Conservation (phyloP, 2,329 filamentous ascomycete genomes). For the Exophiala sideris region DNA sequence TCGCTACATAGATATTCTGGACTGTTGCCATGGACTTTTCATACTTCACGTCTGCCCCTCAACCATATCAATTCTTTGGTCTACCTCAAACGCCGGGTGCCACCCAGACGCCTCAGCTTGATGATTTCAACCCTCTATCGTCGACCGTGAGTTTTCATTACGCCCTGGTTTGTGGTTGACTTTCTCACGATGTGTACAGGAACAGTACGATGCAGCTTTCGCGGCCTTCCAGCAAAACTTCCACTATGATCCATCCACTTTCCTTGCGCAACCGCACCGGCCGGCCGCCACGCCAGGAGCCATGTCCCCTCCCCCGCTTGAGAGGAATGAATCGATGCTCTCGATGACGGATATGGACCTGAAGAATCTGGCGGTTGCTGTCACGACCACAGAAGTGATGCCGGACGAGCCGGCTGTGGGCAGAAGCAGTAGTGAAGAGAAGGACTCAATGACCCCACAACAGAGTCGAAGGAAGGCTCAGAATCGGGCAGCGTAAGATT, state of each 20-base stretch:
- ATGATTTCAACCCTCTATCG: slow-evolving; percentile 46
- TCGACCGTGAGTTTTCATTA: slow-evolving; percentile 36
- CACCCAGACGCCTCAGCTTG: slow-evolving; percentile 37
- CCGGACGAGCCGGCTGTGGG: slow-evolving; percentile 32
- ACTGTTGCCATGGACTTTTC: slow-evolving; percentile 53
- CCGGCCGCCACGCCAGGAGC: not conserved
- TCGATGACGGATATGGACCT: slow-evolving; percentile 32
- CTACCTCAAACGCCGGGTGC: slow-evolving; percentile 40
- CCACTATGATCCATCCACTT: slow-evolving; percentile 35
- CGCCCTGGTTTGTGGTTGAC: slow-evolving; percentile 20
- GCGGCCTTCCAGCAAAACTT: slow-evolving; percentile 39
- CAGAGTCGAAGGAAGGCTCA: slow-evolving; percentile 65
- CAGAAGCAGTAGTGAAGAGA: slow-evolving; percentile 52
- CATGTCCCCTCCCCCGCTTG: slow-evolving; percentile 33
- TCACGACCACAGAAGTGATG: slow-evolving; percentile 22
- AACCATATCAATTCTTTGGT: slow-evolving; percentile 48
- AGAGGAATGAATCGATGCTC: slow-evolving; percentile 33
- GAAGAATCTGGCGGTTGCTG: slow-evolving; percentile 31
- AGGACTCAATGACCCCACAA: slow-evolving; percentile 52
- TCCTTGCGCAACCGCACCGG: slow-evolving; percentile 30
- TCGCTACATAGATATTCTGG: not conserved
- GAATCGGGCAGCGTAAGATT: slow-evolving; percentile 67
- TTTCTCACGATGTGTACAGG: slow-evolving; percentile 18
- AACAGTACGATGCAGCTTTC: slow-evolving; percentile 38
- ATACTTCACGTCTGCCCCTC: slow-evolving; percentile 46